Conservation (phyloP, 495 filamentous ascomycete genomes). For the Neurospora tetraspora region DNA sequence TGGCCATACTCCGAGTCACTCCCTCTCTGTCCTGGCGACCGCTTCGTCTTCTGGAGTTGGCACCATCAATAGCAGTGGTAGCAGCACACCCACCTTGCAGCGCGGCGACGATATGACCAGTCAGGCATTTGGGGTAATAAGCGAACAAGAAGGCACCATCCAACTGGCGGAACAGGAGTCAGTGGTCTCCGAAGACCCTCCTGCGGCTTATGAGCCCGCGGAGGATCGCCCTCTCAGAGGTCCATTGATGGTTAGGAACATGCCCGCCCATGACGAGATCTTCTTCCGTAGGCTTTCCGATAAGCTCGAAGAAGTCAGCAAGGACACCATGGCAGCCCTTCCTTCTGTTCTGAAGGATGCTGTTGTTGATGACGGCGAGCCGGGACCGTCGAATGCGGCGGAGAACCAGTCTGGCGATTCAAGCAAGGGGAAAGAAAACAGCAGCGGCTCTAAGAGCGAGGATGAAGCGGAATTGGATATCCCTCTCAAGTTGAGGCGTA, state of each 20-base stretch:
- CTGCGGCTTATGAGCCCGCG: conserved; percentile 13
- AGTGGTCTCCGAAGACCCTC: conserved; percentile 11
- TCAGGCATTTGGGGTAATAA: neutral
- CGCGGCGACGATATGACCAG: conserved; percentile 15
- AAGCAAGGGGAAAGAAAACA: conserved; percentile 7
- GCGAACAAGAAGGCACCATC: conserved; percentile 1
- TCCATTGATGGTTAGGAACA: conserved; percentile 35
- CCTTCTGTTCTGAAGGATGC: conserved; percentile 29
- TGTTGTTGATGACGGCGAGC: conserved; percentile 10
- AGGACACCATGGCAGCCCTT: conserved; percentile 22
- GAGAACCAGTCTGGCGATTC: conserved; percentile 1
- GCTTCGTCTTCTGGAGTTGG: conserved; percentile 22
- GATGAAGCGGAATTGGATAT: conserved; percentile 39
- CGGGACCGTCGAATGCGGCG: neutral
- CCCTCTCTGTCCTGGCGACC: conserved; percentile 31
- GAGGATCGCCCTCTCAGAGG: conserved; percentile 32
- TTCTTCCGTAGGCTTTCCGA: conserved; percentile 33
- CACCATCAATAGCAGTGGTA: conserved; percentile 29
- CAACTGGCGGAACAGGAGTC: neutral
- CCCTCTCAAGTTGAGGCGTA: conserved; percentile 46
- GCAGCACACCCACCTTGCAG: conserved; percentile 26
- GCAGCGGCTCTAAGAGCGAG: conserved; percentile 18
- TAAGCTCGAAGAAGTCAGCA: conserved; percentile 32
- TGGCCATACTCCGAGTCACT: conserved; percentile 39
- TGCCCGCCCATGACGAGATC: conserved; percentile 35